Evolutionary conservation across 805 yeast genomes (phyloP).

Genomic region (Metahyphopichia silvanorum): DNA sequence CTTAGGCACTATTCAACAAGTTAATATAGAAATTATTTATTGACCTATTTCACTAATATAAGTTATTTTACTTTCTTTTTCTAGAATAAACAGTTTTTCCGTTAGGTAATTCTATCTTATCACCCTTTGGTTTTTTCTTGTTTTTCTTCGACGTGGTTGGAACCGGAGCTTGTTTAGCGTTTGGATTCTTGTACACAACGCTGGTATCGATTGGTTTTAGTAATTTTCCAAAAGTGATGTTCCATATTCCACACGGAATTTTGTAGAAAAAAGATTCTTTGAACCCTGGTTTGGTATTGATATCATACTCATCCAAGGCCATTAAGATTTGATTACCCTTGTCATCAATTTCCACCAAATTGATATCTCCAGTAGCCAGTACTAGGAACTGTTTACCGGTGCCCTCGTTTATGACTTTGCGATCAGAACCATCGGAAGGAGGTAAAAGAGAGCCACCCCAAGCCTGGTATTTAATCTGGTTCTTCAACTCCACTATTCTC

Average conservation of each 20-base stretch:
- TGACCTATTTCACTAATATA: neutral
- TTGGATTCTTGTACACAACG: slow-evolving; percentile 8
- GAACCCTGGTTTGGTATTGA: slow-evolving; percentile 44
- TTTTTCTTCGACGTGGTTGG: slow-evolving; percentile 21
- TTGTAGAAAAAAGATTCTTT: slow-evolving; percentile 46
- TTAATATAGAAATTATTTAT: slow-evolving; percentile 1
- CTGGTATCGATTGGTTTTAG: slow-evolving; percentile 13
- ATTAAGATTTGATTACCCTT: slow-evolving; percentile 32
- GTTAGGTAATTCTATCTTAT: slow-evolving; percentile 52
- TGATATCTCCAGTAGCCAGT: slow-evolving; percentile 55
- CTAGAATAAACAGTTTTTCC: slow-evolving; percentile 53
- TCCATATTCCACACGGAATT: slow-evolving; percentile 44
- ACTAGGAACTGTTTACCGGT: slow-evolving; percentile 54
- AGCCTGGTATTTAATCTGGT: slow-evolving; percentile 51
- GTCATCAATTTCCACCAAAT: slow-evolving; percentile 42
- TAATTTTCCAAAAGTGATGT: slow-evolving; percentile 36
- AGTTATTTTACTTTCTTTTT: slow-evolving; percentile 9
- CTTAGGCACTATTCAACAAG: slow-evolving; percentile 8
- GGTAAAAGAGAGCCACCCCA: slow-evolving; percentile 52
- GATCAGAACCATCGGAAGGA: slow-evolving; percentile 48
- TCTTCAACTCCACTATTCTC: slow-evolving; percentile 50
- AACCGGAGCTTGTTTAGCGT: slow-evolving; percentile 5
- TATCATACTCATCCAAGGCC: slow-evolving; percentile 44
- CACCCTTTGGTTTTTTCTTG: slow-evolving; percentile 36
- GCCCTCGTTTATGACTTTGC: slow-evolving; percentile 38